Evolutionary conservation across 176 grass and related monocot species (phyloP), one percentile per base, ranked within the genome.

Genomic region (Areca catechu): DNA sequence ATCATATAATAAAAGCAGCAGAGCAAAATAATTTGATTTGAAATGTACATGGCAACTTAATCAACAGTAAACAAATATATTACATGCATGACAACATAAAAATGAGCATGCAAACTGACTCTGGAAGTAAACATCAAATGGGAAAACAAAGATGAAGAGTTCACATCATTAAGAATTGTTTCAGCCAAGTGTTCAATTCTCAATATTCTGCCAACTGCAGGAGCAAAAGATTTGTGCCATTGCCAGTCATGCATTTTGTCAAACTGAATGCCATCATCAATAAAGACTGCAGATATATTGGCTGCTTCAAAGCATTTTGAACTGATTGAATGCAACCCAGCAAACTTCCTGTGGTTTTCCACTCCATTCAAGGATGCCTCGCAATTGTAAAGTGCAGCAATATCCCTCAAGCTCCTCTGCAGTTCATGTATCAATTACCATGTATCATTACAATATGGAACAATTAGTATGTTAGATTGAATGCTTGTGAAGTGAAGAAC

Each of bases 391-490:
- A 97, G 15, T 5, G 54, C 78, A 59, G 83, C 83, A 58, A 91
- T 76, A 51, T 97, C 92, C 83, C 84, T 97, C 61, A 97, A 43
- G 61, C 87, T 97, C 51, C 92, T 91, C 92, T 97, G 83, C 76
- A 73, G 1, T 54, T 15, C 10, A 43, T 16, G 17, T 4, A 29
- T 29, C 27, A 5, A 29, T 29, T 29, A 7, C 27, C 6, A 29
- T 29, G 27, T 29, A 29, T 29, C 27, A 29, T 29, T 21, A n/a
- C 24, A 6, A 15, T 14, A 65, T 50, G 61, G 20, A 48, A 22
- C n/a, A 22, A 49, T 49, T 43, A 43, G 34, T 43, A 43, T 43
- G 34, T 43, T 43, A 43, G 7, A 12, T 14, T 3, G 34, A 43
- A 43, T 43, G 34, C 34, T 43, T 43, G 9, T 43, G 9, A 43